These are phyloP conservation scores for Brassica rapa DNA, from an alignment of 345 rosid species.

Conservation along the genomic window DNA sequence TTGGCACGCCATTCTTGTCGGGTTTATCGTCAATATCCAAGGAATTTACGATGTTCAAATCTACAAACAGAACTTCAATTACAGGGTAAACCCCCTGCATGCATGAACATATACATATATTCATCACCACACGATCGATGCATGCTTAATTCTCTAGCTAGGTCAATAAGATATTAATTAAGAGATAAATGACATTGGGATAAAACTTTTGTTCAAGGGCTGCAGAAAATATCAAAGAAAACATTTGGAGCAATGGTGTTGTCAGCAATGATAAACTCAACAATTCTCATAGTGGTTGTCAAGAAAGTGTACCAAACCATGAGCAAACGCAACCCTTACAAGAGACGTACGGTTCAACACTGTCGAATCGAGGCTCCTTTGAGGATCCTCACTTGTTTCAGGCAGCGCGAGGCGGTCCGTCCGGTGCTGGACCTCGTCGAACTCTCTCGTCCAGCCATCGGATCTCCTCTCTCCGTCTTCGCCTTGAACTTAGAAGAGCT, in stretches of 20 bases:
- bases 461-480: slow-evolving; percentile 39
- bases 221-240: slow-evolving; percentile 39
- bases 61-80: slow-evolving; percentile 31
- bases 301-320: slow-evolving; percentile 40
- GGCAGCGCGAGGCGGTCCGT: slow-evolving; percentile 39
- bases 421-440: slow-evolving; percentile 42
- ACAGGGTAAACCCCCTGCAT: slow-evolving; percentile 20
- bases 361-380: slow-evolving; percentile 30
- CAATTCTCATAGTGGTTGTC: slow-evolving; percentile 27
- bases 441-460: slow-evolving; percentile 40
- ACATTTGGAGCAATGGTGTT: slow-evolving; percentile 38
- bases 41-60: slow-evolving; percentile 46
- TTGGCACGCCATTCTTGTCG: slow-evolving; percentile 47
- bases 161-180: neutral
- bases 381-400: slow-evolving; percentile 48
- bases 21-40: slow-evolving; percentile 46
- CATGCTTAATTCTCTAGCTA: neutral
- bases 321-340: slow-evolving; percentile 48
- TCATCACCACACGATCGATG: neutral
- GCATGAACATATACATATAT: neutral
- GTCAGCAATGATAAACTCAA: slow-evolving; percentile 29
- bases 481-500: slow-evolving; percentile 46
- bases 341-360: slow-evolving; percentile 42
- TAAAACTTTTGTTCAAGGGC: slow-evolving; percentile 20
- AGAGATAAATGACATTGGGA: neutral